Conservation (phyloP, 805 yeast species). For the Cyberlindnera bimundalis region DNA sequence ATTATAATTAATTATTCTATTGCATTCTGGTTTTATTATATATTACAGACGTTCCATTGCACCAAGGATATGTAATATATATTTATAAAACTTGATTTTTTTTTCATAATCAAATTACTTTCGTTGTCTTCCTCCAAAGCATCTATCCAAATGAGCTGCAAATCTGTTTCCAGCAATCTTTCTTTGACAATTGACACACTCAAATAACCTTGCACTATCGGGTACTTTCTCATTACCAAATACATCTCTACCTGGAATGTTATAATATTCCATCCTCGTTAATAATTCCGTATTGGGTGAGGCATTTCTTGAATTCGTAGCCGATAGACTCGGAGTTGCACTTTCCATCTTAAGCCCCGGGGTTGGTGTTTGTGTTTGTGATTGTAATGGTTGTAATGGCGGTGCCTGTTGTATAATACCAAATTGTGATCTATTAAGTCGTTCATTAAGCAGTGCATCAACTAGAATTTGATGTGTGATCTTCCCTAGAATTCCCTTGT, state of each 20-base stretch:
- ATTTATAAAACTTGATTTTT: too few species aligned
- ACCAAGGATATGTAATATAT: too few species aligned
- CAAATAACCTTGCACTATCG: constrained; percentile 60
- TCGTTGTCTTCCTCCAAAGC: constrained; percentile 69
- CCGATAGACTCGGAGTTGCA: constrained; percentile 8
- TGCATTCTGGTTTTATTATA: too few species aligned
- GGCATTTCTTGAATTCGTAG: constrained; percentile 13
- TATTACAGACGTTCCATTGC: too few species aligned
- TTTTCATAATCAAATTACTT: constrained; percentile 24
- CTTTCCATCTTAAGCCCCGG: constrained; percentile 9
- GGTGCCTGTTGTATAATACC: constrained; percentile 16
- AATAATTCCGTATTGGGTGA: constrained; percentile 21
- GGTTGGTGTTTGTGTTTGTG: constrained; percentile 2
- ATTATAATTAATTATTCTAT: too few species aligned
- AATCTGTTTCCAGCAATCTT: constrained; percentile 88
- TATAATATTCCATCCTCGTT: constrained; percentile 19
- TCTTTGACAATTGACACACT: constrained; percentile 78
- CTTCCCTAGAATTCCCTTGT: constrained; percentile 6
- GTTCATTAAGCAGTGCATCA: constrained; percentile 15
- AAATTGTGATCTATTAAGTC: constrained; percentile 9
- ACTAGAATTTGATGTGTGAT: constrained; percentile 16
- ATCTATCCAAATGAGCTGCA: constrained; percentile 90
- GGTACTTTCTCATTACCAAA: constrained; percentile 49
- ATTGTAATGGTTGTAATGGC: constrained; percentile 6
- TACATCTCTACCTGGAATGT: constrained; percentile 34